phyloP scores from a whole-genome alignment of 306 rosid species.

The Fragaria nilgerrensis region DNA sequence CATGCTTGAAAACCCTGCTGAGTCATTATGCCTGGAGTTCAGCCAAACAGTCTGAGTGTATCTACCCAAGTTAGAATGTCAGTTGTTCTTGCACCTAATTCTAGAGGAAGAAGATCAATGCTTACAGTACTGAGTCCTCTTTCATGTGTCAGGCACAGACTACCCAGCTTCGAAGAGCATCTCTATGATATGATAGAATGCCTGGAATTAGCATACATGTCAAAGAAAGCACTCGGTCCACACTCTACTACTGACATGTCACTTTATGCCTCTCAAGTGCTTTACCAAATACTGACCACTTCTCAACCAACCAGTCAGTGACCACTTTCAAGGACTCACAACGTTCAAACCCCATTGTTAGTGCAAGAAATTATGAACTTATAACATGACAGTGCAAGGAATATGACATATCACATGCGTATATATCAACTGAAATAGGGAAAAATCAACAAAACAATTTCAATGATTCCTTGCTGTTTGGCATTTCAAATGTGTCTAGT shows the following conservation, averaged over 20 bases:
- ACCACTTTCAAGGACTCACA: slow-evolving; percentile 2
- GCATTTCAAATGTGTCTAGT: neutral
- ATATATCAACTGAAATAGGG: neutral
- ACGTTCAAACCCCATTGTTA: neutral
- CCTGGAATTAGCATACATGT: slow-evolving; percentile 2
- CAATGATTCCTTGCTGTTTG: neutral
- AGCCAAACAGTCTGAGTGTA: neutral
- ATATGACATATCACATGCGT: neutral
- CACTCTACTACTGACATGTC: neutral
- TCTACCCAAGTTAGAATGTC: neutral
- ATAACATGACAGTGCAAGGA: too few relatives aligned
- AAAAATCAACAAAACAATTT: neutral
- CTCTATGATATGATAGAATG: neutral
- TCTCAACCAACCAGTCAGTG: neutral
- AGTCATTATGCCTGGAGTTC: neutral
- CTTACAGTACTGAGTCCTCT: neutral
- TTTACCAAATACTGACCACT: slow-evolving; percentile 12
- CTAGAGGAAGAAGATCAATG: neutral
- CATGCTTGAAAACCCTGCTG: neutral
- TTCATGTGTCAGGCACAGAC: neutral
- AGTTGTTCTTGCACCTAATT: neutral
- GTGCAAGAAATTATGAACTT: neutral
- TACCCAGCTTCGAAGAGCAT: slow-evolving; percentile 10
- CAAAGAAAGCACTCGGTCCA: neutral
- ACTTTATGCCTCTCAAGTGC: slow-evolving; percentile 10